These are phyloP conservation scores for Tinospora cordifolia DNA, from an alignment of 164 flowering plant species.

Conservation along the genomic window DNA sequence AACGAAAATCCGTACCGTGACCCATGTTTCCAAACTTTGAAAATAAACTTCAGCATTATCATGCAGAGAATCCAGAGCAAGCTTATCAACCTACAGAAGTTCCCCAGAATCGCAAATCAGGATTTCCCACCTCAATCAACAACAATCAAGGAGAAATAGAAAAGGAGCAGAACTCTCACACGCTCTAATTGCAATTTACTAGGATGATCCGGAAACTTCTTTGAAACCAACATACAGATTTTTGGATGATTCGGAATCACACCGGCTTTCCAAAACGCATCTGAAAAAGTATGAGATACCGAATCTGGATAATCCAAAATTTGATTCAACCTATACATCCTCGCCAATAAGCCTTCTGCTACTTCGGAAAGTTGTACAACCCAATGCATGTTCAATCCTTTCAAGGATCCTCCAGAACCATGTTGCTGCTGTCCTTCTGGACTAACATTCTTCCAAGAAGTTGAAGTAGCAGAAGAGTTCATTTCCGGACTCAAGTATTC, in stretches of 20 bases:
- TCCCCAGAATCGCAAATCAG: not conserved
- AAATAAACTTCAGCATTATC: conserved; percentile 70
- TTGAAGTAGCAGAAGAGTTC: conserved; percentile 35
- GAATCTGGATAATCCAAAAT: conserved; percentile 80
- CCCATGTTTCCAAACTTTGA: conserved; percentile 91
- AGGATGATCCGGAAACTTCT: conserved; percentile 90
- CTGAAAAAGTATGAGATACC: conserved; percentile 52
- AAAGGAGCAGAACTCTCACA: conserved; percentile 33
- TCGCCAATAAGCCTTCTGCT: conserved; percentile 78
- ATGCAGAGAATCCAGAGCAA: conserved; percentile 67
- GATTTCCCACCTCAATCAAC: not conserved
- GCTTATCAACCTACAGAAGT: conserved; percentile 71
- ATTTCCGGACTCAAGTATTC: conserved; percentile 63
- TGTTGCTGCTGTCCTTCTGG: conserved; percentile 40
- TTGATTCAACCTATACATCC: conserved; percentile 83
- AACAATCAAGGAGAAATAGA: not conserved
- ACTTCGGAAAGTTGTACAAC: conserved; percentile 74
- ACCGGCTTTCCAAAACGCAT: conserved; percentile 85
- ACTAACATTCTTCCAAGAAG: conserved; percentile 28
- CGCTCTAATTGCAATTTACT: conserved; percentile 83
- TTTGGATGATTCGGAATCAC: conserved; percentile 75
- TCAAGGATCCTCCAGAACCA: conserved; percentile 38
- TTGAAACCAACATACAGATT: conserved; percentile 60
- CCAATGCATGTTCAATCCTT: conserved; percentile 72
- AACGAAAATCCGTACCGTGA: conserved; percentile 44